Percentiles rank a stretch among this genome's conserved stretches.
phyloP scores from a whole-genome alignment of 495 filamentous ascomycete species.

The Eremomyces bilateralis region DNA sequence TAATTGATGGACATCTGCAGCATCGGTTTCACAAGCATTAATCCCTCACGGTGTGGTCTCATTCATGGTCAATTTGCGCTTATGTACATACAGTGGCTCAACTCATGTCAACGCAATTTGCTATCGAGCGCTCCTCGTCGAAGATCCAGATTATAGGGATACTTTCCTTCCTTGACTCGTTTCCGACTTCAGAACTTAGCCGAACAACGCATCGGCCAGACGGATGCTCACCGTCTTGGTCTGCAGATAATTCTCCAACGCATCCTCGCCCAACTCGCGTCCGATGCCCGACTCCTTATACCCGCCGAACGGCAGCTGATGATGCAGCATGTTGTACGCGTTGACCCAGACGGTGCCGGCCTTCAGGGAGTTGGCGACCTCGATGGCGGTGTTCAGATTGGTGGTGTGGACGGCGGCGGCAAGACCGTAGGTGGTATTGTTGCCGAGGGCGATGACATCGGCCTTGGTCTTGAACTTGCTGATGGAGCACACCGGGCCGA shows the following conservation, averaged over 20 bases:
- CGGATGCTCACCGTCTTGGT: slow-evolving; percentile 44
- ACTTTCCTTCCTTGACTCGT: too few relatives aligned
- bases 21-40: too few relatives aligned
- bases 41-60: too few relatives aligned
- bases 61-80: too few relatives aligned
- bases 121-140: too few relatives aligned
- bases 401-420: slow-evolving; percentile 85
- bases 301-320: slow-evolving; percentile 72
- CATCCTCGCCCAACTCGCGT: slow-evolving; percentile 84
- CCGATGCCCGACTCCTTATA: slow-evolving; percentile 89
- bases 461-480: slow-evolving; percentile 84
- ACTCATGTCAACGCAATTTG: too few relatives aligned
- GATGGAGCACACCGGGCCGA: slow-evolving; percentile 83
- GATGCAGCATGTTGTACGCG: slow-evolving; percentile 69
- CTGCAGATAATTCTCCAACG: slow-evolving; percentile 82
- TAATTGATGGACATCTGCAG: too few relatives aligned
- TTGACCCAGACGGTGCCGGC: slow-evolving; percentile 97
- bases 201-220: slow-evolving; percentile 41
- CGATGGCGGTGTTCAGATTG: slow-evolving; percentile 81
- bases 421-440: slow-evolving; percentile 58
- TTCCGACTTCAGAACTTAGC: slow-evolving; percentile 13
- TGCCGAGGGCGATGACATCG: slow-evolving; percentile 62
- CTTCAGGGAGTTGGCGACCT: slow-evolving; percentile 56
- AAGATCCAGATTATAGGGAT: too few relatives aligned
- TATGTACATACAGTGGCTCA: too few relatives aligned